These are phyloP conservation scores for Peniophora sp. DNA, from an alignment of 1,284 basidiomycete species.

Conservation along the genomic window DNA sequence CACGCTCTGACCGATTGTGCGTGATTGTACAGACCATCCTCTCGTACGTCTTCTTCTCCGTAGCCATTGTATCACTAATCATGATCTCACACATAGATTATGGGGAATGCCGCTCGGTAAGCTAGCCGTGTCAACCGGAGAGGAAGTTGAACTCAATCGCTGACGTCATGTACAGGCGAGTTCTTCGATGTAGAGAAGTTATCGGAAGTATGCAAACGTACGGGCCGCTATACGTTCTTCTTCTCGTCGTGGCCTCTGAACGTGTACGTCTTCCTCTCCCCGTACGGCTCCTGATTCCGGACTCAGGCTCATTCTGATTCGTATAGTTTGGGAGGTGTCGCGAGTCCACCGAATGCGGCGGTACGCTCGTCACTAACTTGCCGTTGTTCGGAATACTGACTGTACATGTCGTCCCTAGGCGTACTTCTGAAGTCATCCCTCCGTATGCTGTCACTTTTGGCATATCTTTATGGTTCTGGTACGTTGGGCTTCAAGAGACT, in stretches of 20 bases:
- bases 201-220: slow-evolving; percentile 46
- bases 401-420: too few relatives aligned
- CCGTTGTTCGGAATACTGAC: too few relatives aligned
- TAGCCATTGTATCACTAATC: background rate
- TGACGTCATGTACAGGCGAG: slow-evolving; percentile 37
- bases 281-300: too few relatives aligned
- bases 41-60: slow-evolving; percentile 2
- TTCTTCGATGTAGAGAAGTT: slow-evolving; percentile 63
- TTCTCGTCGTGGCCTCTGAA: slow-evolving; percentile 69
- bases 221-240: slow-evolving; percentile 60
- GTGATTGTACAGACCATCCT: slow-evolving; percentile 47
- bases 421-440: too few relatives aligned
- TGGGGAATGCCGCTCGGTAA: slow-evolving; percentile 68
- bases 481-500: too few relatives aligned
- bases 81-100: slow-evolving; percentile 27
- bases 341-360: slow-evolving; percentile 63
- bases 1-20: background rate
- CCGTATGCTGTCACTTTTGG: too few relatives aligned
- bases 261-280: slow-evolving; percentile 30
- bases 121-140: slow-evolving; percentile 9
- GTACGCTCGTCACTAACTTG: too few relatives aligned
- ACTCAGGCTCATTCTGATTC: too few relatives aligned
- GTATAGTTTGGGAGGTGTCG: slow-evolving; percentile 56
- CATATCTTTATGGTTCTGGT: too few relatives aligned
- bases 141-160: background rate